Percentiles rank a stretch among this genome's conserved stretches.
Conservation (phyloP, 2,329 filamentous ascomycete genomes). For the Trichoderma sp. region DNA sequence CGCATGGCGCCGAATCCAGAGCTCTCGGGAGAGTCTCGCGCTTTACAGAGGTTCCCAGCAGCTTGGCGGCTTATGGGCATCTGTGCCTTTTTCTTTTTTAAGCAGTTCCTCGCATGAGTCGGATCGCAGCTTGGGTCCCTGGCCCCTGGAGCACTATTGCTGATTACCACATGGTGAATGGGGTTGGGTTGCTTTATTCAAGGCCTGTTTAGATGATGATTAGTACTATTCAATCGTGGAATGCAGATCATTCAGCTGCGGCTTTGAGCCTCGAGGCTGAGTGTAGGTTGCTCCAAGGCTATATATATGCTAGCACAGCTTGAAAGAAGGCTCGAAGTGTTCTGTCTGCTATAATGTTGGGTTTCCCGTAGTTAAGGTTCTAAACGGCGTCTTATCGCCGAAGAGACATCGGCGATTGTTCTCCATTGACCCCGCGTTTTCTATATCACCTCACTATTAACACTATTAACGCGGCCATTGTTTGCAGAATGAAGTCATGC, state of each 20-base stretch:
- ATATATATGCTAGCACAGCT: not conserved
- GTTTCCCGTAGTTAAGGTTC: not conserved
- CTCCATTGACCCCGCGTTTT: conserved; percentile 8
- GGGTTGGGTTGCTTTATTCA: not conserved
- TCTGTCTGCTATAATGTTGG: not conserved
- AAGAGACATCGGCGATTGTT: conserved; percentile 5
- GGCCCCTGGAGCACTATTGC: not conserved
- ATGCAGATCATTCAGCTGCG: not conserved
- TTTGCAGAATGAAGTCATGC: conserved; percentile 14
- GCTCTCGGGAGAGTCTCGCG: not conserved
- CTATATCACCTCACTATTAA: not conserved
- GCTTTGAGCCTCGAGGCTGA: not conserved
- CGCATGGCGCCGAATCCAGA: not conserved
- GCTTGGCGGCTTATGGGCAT: not conserved
- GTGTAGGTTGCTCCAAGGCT: not conserved
- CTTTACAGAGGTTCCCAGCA: not conserved
- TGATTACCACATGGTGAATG: not conserved
- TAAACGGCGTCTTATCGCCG: conserved; percentile 12
- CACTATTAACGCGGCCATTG: not conserved
- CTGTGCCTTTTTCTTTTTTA: not conserved
- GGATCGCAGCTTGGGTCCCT: not conserved
- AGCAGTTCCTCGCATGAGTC: not conserved
- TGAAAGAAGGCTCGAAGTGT: not conserved
- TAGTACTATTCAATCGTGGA: not conserved
- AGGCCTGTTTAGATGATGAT: not conserved